phyloP scores from a whole-genome alignment of 495 filamentous ascomycete species.

The Aspergillus biplanus region DNA sequence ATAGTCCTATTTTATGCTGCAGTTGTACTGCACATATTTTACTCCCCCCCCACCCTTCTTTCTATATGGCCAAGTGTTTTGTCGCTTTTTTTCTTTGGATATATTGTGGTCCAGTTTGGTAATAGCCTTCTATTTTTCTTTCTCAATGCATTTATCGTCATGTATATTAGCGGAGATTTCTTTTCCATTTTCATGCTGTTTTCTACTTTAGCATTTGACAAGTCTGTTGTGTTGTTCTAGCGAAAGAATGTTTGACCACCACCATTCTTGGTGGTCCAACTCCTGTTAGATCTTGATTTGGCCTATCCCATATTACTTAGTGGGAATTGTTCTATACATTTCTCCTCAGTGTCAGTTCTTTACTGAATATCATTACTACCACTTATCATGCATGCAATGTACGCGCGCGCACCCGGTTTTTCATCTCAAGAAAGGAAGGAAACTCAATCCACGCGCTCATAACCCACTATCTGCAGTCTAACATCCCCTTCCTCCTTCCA shows the following conservation, averaged over 20 bases:
- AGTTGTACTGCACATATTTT: not conserved
- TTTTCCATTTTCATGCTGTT: constrained; percentile 4
- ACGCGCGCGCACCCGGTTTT: not conserved
- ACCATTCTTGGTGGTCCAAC: not conserved
- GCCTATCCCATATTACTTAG: not conserved
- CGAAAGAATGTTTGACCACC: constrained; percentile 1
- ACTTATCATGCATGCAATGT: not conserved
- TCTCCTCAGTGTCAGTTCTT: too few species aligned
- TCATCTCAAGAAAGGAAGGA: not conserved
- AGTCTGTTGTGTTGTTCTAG: constrained; percentile 3
- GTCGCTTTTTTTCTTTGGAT: not conserved
- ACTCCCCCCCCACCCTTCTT: not conserved
- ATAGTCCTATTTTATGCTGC: not conserved
- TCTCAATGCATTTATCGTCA: not conserved
- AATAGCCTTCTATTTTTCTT: not conserved
- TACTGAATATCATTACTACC: not conserved
- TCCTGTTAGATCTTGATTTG: not conserved
- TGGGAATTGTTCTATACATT: too few species aligned
- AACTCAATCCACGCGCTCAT: constrained; percentile 36
- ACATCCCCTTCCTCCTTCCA: constrained; percentile 49
- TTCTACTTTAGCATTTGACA: not conserved
- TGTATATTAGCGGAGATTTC: constrained; percentile 20
- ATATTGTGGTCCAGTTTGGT: constrained; percentile 1
- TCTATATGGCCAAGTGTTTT: not conserved
- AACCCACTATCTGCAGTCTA: constrained; percentile 50